Evolutionary conservation across 2,329 filamentous ascomycete genomes (phyloP), one percentile per base, ranked within the genome.

Genomic region (Colletotrichum lini): DNA sequence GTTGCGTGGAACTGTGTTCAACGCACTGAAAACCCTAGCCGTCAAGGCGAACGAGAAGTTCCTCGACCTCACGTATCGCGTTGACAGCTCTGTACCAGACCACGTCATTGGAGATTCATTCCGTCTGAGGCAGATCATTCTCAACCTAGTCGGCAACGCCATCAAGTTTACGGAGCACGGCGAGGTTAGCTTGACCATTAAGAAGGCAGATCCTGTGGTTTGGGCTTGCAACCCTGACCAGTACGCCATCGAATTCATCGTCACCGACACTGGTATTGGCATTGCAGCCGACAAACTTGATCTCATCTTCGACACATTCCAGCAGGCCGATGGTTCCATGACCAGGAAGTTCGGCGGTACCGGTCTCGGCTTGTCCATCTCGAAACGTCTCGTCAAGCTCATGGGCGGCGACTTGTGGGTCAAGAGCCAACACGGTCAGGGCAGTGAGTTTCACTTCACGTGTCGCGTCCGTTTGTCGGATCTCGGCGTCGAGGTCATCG

Each of bases 81-180:
- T 98, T 65, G 95, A 98, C 81, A 95, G 92, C 80, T 94, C 94
- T 4, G 94, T 98, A 52, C 96, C 96, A 4, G 96, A 98, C 80
- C 95, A 97, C 80, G 95, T 98, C 50, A 92, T 98, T 73, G 96
- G 96, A 73, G 96, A 99, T 80, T 97, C 95, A 1, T 98, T 98
- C 92, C 93, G 96, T 82, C 85, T 98, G 67, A 91, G 96, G 73
- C 96, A 99, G 83, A 97, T 99, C 77, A 98, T 98, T 73, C 89
- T 98, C 68, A 99, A 99, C 82, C 86, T 99, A 67, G 96, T 98
- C 65, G 96, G 96, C 79, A 99, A 99, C 78, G 96, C 96, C 66
- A 98, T 99, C 87, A 99, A 99, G 80, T 99, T 99, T 81, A 98
- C 96, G 3, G 96, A 98, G 82, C 93, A 97, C 77, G 96, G 96